Percentiles rank a stretch among this genome's conserved stretches.
These are phyloP conservation scores for Stagonosporopsis chrysanthemi DNA, from an alignment of 2,329 filamentous ascomycete species.

Conservation along the genomic window DNA sequence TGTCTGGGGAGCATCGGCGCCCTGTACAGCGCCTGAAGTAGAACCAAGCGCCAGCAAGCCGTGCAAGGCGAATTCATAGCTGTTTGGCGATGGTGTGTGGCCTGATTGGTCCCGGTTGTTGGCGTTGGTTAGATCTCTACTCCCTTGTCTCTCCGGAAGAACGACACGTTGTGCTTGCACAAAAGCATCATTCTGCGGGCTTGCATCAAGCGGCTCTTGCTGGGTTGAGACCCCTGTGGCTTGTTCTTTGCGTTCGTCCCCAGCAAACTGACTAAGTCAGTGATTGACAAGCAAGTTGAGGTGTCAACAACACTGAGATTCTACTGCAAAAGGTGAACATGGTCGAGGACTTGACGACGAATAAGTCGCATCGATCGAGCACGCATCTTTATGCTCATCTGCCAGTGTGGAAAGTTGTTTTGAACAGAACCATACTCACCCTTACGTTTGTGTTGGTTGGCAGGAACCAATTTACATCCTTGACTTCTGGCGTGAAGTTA, in stretches of 20 bases:
- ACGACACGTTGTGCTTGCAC: background rate
- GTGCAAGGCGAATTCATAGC: constrained; percentile 32
- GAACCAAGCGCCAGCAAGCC: constrained; percentile 30
- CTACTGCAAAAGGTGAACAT: background rate
- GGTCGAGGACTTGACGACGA: background rate
- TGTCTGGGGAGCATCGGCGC: background rate
- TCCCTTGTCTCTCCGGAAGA: background rate
- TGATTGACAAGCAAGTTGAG: background rate
- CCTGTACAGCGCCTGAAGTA: background rate
- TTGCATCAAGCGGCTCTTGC: background rate
- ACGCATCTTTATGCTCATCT: background rate
- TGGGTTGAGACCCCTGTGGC: background rate
- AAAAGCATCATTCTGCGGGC: background rate
- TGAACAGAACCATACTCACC: constrained; percentile 6
- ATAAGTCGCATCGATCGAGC: background rate
- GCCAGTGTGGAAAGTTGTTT: background rate
- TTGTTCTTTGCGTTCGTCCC: background rate
- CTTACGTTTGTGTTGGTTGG: constrained; percentile 18
- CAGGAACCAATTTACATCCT: background rate
- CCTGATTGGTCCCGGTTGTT: background rate
- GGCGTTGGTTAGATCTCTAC: background rate
- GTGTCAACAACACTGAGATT: background rate
- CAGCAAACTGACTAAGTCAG: constrained; percentile 2
- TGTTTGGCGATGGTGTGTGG: constrained; percentile 23
- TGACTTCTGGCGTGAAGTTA: constrained; percentile 51